Conservation (phyloP, 2,329 filamentous ascomycete species). For the Hymenoscyphus fraxineus region DNA sequence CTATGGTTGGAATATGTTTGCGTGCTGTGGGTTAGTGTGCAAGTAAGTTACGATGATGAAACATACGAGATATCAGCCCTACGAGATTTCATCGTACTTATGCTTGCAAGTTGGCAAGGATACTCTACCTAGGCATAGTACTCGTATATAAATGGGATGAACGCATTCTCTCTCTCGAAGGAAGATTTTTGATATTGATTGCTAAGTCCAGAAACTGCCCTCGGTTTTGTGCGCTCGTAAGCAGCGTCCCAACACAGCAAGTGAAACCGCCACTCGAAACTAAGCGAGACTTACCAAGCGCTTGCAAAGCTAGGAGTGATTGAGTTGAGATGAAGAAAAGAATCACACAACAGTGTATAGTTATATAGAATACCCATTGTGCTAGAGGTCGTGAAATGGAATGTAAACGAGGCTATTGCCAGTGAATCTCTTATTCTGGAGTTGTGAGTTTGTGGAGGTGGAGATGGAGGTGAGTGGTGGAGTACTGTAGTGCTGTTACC, state of each 20-base stretch:
- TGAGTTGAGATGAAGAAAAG: neutral
- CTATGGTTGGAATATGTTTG: neutral
- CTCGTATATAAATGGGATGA: neutral
- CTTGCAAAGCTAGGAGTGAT: neutral
- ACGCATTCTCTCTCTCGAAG: neutral
- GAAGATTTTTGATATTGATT: neutral
- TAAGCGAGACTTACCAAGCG: neutral
- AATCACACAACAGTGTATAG: neutral
- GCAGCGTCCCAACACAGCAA: neutral
- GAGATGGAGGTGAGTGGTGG: neutral
- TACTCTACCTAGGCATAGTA: too few relatives aligned
- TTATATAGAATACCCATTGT: neutral
- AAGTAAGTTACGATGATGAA: neutral
- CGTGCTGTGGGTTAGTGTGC: neutral
- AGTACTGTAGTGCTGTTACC: neutral
- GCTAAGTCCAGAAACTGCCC: neutral
- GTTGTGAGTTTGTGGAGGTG: neutral
- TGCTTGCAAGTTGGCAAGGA: neutral
- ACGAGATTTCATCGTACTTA: neutral
- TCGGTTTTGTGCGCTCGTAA: neutral
- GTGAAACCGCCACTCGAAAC: neutral
- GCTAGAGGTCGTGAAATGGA: too few relatives aligned
- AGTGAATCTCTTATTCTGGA: too few relatives aligned
- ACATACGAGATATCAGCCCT: conserved; percentile 5
- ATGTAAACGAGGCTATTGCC: too few relatives aligned